Conservation (phyloP, 2,329 filamentous ascomycete species). For the Fusarium pseudoanthophilum region DNA sequence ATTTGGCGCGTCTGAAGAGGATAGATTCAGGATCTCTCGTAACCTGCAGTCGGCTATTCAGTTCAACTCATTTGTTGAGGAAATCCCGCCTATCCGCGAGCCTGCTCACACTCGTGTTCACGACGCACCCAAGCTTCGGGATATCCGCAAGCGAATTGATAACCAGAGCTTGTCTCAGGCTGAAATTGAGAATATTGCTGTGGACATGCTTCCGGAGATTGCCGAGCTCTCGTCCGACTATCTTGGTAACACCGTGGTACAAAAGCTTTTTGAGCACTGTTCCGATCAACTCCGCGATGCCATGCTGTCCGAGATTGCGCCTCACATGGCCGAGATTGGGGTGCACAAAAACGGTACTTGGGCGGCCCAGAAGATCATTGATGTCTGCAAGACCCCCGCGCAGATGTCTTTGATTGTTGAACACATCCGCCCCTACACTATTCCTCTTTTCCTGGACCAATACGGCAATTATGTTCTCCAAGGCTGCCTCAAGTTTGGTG, state of each 20-base stretch:
- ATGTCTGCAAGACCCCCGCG: constrained; percentile 85
- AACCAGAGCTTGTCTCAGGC: constrained; percentile 86
- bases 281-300: constrained; percentile 89
- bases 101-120: constrained; percentile 89
- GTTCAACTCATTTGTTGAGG: constrained; percentile 77
- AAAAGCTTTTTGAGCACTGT: constrained; percentile 98
- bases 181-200: constrained; percentile 92
- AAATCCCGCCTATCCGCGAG: constrained; percentile 90
- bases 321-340: constrained; percentile 94
- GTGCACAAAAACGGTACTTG: constrained; percentile 99
- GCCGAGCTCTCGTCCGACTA: constrained; percentile 96
- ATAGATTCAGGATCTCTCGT: constrained; percentile 75
- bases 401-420: constrained; percentile 90
- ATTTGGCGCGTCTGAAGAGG: constrained; percentile 86
- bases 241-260: constrained; percentile 98
- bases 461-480: constrained; percentile 99
- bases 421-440: constrained; percentile 83
- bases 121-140: constrained; percentile 92
- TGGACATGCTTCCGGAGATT: constrained; percentile 96
- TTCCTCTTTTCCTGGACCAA: constrained; percentile 94
- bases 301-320: constrained; percentile 88
- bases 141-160: constrained; percentile 97
- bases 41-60: constrained; percentile 82
- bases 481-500: constrained; percentile 91
- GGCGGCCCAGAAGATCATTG: constrained; percentile 99